Conservation (phyloP, 2,329 filamentous ascomycete species). For the Pseudogymnoascus pannorum region DNA sequence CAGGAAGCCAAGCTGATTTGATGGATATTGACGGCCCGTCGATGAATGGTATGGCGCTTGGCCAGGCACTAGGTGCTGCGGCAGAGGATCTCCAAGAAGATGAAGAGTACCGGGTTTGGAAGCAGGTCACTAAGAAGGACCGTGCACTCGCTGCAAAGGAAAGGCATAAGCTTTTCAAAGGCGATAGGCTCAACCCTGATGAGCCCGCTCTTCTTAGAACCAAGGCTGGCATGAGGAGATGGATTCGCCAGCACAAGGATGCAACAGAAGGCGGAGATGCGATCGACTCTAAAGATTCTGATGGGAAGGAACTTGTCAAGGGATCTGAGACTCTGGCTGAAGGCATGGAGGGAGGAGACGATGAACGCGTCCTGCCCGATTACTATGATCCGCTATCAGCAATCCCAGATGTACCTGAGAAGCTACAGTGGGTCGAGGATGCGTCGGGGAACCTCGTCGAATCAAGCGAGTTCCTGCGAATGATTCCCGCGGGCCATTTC, state of each 20-base stretch:
- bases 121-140: constrained; percentile 96
- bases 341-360: constrained; percentile 77
- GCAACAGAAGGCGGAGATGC: constrained; percentile 36
- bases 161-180: constrained; percentile 77
- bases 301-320: constrained; percentile 40
- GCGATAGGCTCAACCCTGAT: constrained; percentile 75
- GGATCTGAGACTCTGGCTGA: constrained; percentile 76
- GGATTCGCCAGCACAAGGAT: constrained; percentile 66
- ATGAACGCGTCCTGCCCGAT: constrained; percentile 78
- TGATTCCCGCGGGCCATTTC: constrained; percentile 71
- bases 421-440: constrained; percentile 83
- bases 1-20: constrained; percentile 68
- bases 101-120: constrained; percentile 97
- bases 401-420: constrained; percentile 74
- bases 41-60: constrained; percentile 56
- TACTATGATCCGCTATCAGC: constrained; percentile 87
- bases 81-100: constrained; percentile 76
- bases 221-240: constrained; percentile 84
- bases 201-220: constrained; percentile 79
- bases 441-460: constrained; percentile 83
- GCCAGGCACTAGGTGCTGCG: constrained; percentile 56
- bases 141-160: constrained; percentile 80
- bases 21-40: constrained; percentile 83
- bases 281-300: constrained; percentile 37
- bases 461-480: constrained; percentile 70